Base-by-base conservation (phyloP, 2,329 filamentous ascomycete species). In the Colletotrichum kahawae region DNA sequence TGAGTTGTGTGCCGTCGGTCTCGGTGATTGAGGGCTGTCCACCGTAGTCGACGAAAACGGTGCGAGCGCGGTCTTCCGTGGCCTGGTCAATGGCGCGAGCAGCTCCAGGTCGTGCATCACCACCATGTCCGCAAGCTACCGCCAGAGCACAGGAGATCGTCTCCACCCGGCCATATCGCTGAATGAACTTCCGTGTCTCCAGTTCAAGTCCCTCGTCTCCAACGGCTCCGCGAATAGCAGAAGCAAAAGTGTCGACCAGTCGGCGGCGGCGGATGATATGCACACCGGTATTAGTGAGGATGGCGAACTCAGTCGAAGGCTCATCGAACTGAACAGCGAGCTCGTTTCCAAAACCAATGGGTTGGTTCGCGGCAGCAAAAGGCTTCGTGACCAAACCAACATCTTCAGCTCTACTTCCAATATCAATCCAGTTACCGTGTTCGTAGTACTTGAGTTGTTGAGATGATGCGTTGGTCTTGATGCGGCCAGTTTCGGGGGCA, bases 321-420 rank as follows among this genome's bases (percentile, higher is more conserved):
- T 94, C 90, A 80, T 99, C 97, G 79, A 97, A 99, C 79, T 99
- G 97, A n/a, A 98, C 94, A 2, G 97, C 95, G 71, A 98, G 88
- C 84, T 99, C 97, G 79, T 99, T 99, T 13, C 96, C 96, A 80
- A 98, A 98, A 0, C 96, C 96, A 27, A 92, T 82, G 0, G 95
- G 94, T 31, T 91, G 90, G 13, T 85, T 86, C 1, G 92, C 89
- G 12, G 94, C 94, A 18, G 92, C 90, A 79, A 95, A 96, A 0
- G 94, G 91, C 64, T 90, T 90, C 1, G 93, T 95, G 33, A 95
- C 91, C 14, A 95, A 85, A 3, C 95, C 95, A 71, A 98, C 91
- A 78, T 94, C 95, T 81, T 98, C 93, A 8, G 93, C 92, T 38
- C 90, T 90, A 79, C 94, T 89, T 31, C 92, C 92, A 24, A 99